Evolutionary conservation across 1,139 yeast genomes (phyloP), one percentile per base, ranked within the genome.

Genomic region (Scheffersomyces titani): DNA sequence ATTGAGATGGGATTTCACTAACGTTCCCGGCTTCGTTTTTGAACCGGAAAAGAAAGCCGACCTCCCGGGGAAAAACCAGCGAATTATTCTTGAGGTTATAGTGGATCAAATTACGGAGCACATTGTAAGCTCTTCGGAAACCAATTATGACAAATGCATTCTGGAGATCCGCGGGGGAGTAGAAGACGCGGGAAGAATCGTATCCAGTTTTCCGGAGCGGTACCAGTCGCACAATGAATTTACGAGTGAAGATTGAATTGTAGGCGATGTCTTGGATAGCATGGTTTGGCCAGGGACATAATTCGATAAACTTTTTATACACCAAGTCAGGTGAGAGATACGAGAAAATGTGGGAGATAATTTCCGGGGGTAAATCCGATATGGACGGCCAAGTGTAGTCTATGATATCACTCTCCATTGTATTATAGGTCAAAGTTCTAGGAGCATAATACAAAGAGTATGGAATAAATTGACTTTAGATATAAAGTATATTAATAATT

Each of bases 31-130:
- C 7, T 46, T 46, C 49, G 19, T 30, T 46, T 16, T 44, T 44
- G 49, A 57, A 57, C 19, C 52, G 51, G 50, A 65, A 62, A 18
- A 57, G 47, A 19, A 67, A 36, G 4, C 61, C 61, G 4, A 69
- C 55, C 47, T 65, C 67, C 9, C 44, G 51, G 2, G 71, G 67
- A 36, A 67, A 57, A 19, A 62, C 57, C n/a, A 50, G 53, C 7
- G 47, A 30, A 9, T 53, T 19, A 19, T 54, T 47, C 50, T 57
- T 59, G 16, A 61, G 22, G 47, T 61, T 61, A 52, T 55, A 59
- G 50, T 56, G 48, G 46, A 65, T 57, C 54, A 66, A 53, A 44
- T 53, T 54, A 47, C 61, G 60, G 19, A 66, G 22, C 18, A 64
- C 49, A 7, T 51, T 49, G 55, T 62, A 65, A 0, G 64, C 70